Base-by-base conservation (phyloP, 257 asterid genomes). In the Avicennia marina region DNA sequence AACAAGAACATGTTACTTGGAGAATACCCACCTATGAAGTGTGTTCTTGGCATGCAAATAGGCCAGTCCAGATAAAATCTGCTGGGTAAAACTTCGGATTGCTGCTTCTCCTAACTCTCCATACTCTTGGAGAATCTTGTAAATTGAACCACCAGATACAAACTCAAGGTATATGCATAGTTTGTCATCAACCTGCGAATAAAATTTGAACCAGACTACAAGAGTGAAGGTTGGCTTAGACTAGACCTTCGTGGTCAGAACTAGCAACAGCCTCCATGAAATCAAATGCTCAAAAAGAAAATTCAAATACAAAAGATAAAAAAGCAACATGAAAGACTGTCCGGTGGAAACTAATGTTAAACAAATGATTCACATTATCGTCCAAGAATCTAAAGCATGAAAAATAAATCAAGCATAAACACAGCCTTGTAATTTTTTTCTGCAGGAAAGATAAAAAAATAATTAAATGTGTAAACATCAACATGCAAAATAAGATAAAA, bases 111-210 rank as follows among this genome's bases (percentile, higher is more conserved):
- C 81, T 64, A 86, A 71, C 17, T 76, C 82, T 38, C 90, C 94
- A 56, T 78, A 83, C 36, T 83, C 94, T 68, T 77, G 81, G 26
- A 86, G 80, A 48, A 83, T 71, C 72, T 75, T 78, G 72, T 74
- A 69, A 51, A 86, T 64, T 47, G 94, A 86, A 36, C 95, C 94
- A 55, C 94, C 95, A 38, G 87, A 74, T 7, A 77, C 84, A 60
- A 73, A 78, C 73, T 83, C 95, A n/a, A 83, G 77, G 78, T 78
- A 86, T 63, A 83, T 76, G 17, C 70, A 78, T 27, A 86, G 64
- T 67, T 66, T 76, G 55, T 75, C 78, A n/a, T 78, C 85, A 21
- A 58, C 70, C 95, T 81, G 69, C 48, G 43, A 33, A 74, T 10
- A 18, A 42, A 42, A 36, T 54, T 56, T 36, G 36, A 36, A 56